A percentile compares a stretch with the other conserved stretches of the same genome.
Evolutionary conservation across 1,139 yeast species (phyloP).

Genomic region (Candida sojae): DNA sequence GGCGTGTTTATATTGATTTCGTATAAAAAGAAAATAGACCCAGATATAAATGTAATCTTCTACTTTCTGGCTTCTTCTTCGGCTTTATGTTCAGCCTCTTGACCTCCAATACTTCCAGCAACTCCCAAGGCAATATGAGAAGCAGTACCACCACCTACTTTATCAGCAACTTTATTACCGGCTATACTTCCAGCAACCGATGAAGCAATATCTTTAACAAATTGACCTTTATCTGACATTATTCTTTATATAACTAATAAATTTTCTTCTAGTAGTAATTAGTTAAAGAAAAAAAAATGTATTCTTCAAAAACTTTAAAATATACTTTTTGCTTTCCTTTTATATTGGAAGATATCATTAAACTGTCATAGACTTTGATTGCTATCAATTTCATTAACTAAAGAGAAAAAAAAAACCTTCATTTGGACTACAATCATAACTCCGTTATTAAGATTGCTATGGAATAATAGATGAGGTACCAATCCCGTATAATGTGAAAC

Average conservation of each 20-base stretch:
- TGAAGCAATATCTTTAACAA: conserved; percentile 30
- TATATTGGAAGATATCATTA: background rate
- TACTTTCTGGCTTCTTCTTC: conserved; percentile 19
- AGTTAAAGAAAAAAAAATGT: background rate
- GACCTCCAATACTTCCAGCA: conserved; percentile 36
- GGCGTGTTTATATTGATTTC: background rate
- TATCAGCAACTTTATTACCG: conserved; percentile 39
- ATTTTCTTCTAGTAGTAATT: background rate
- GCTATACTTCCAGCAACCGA: conserved; percentile 35
- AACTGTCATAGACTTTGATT: background rate
- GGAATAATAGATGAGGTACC: too few relatives aligned
- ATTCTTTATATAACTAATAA: background rate
- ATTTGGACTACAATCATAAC: background rate
- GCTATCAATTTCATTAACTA: conserved; percentile 1
- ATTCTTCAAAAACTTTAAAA: background rate
- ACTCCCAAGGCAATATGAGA: conserved; percentile 39
- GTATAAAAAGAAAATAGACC: background rate
- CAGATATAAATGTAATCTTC: background rate
- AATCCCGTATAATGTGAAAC: too few relatives aligned
- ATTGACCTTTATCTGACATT: conserved; percentile 11
- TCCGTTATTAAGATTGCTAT: background rate
- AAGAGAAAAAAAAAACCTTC: too few relatives aligned
- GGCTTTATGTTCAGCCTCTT: conserved; percentile 30
- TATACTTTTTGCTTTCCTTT: background rate
- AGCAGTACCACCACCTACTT: conserved; percentile 30